A percentile compares a stretch with the other conserved stretches of the same genome.
These are phyloP conservation scores for Aspergillus sp. DNA, from an alignment of 2,329 filamentous ascomycete species.

Conservation along the genomic window DNA sequence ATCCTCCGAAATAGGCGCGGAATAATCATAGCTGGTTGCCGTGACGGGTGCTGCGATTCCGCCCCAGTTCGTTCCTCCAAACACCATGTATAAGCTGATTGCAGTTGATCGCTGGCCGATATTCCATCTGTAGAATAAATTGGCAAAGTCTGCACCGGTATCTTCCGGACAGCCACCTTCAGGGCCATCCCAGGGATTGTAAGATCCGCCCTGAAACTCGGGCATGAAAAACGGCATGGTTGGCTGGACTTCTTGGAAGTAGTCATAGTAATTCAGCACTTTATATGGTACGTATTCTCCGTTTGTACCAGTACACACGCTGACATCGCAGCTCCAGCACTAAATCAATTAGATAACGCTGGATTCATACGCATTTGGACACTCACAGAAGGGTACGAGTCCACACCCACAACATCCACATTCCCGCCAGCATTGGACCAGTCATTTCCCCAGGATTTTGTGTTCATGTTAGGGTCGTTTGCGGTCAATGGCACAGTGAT, in stretches of 20 bases:
- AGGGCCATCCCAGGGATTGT: conserved; percentile 63
- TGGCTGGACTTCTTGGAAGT: conserved; percentile 47
- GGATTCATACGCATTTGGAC: conserved; percentile 25
- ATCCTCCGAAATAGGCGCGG: conserved; percentile 60
- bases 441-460: conserved; percentile 61
- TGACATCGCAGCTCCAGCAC: conserved; percentile 65
- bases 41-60: conserved; percentile 58
- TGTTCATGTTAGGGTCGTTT: conserved; percentile 62
- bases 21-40: conserved; percentile 64
- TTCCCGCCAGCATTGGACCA: conserved; percentile 55
- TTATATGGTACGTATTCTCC: conserved; percentile 59
- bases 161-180: conserved; percentile 55
- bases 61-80: conserved; percentile 65
- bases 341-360: conserved; percentile 53
- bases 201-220: conserved; percentile 61
- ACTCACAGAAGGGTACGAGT: conserved; percentile 51
- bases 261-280: conserved; percentile 49
- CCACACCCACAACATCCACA: conserved; percentile 30
- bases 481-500: conserved; percentile 58
- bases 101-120: conserved; percentile 61
- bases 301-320: conserved; percentile 61
- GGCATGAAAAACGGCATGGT: conserved; percentile 54
- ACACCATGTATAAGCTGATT: conserved; percentile 65
- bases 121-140: conserved; percentile 64
- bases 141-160: conserved; percentile 60